phyloP scores from a whole-genome alignment of 129 eudicot species.

The Ambrosia trifida region DNA sequence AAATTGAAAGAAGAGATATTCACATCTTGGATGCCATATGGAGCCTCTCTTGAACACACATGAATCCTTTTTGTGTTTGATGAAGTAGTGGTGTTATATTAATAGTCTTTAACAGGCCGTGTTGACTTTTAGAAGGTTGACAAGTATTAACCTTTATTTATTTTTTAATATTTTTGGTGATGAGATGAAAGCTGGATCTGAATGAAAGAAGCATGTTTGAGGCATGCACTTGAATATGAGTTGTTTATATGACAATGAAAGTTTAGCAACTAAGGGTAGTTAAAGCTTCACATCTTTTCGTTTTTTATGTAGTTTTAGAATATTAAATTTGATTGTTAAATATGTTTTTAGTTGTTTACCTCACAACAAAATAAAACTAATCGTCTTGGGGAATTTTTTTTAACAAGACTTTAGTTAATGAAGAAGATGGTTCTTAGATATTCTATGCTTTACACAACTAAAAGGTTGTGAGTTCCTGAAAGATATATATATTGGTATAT shows the following conservation, averaged over 20 bases:
- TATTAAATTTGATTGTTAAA: not conserved
- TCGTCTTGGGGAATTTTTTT: too few relatives aligned
- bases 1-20: conserved; percentile 10
- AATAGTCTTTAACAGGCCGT: conserved; percentile 23
- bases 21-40: conserved; percentile 31
- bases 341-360: too few relatives aligned
- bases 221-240: conserved; percentile 15
- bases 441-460: too few relatives aligned
- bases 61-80: conserved; percentile 21
- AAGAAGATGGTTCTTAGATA: too few relatives aligned
- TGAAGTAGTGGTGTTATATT: conserved; percentile 26
- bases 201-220: conserved; percentile 27
- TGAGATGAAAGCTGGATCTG: conserved; percentile 39
- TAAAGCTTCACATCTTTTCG: conserved; percentile 27
- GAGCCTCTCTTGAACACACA: conserved; percentile 4
- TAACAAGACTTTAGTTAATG: too few relatives aligned
- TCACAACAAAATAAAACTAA: too few relatives aligned
- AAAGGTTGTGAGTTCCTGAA: too few relatives aligned
- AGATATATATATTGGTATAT: too few relatives aligned
- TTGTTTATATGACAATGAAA: conserved; percentile 24
- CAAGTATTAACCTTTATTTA: conserved; percentile 8
- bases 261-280: conserved; percentile 31
- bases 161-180: conserved; percentile 21
- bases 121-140: conserved; percentile 35
- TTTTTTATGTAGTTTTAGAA: not conserved